Base-by-base conservation (phyloP, 257 asterid species). In the Datura wrightii region DNA sequence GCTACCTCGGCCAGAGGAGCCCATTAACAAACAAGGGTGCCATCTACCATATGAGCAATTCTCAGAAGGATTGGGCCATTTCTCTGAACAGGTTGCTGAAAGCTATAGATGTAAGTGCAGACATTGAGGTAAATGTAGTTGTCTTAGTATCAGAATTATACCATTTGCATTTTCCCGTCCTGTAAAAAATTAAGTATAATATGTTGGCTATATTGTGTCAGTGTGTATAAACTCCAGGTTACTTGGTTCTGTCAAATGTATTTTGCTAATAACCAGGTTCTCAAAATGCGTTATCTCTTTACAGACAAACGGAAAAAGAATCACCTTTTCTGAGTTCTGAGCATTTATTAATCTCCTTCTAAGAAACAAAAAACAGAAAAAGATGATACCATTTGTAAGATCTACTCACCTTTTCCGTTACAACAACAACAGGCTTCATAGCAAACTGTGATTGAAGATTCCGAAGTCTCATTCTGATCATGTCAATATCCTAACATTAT, bases 331-430 rank as follows among this genome's bases (percentile, higher is more conserved):
- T n/a, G 79, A 44, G 18, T n/a, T n/a, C 34, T n/a, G 79, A 71
- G n/a, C 2, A 44, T 9, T n/a, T 48, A 48, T 76, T 24, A 24
- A 48, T 48, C 81, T 74, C 60, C 37, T 24, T 24, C 5, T 7
- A 74, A 50, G 81, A 24, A 74, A 76, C 14, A 31, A 76, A 31
- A 24, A 24, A 74, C 53, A 44, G 55, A 14, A 76, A 19, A 31
- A 31, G 2, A 76, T 7, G 63, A 31, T 50, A 76, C 46, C 5
- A 11, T 24, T 6, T 76, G 81, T 11, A 66, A 80, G 70, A 59
- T 80, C 82, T 6, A 55, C 89, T 85, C 66, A 96, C 98, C 97
- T 96, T 96, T 90, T 96, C 99, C 54, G 99, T 96, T 74, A 90
- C 86, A 79, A 94, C 92, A 84, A 92, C 91, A 56, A 93, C 56